phyloP scores from a whole-genome alignment of 768 basidiomycete species.

The Phylloporus sp. region DNA sequence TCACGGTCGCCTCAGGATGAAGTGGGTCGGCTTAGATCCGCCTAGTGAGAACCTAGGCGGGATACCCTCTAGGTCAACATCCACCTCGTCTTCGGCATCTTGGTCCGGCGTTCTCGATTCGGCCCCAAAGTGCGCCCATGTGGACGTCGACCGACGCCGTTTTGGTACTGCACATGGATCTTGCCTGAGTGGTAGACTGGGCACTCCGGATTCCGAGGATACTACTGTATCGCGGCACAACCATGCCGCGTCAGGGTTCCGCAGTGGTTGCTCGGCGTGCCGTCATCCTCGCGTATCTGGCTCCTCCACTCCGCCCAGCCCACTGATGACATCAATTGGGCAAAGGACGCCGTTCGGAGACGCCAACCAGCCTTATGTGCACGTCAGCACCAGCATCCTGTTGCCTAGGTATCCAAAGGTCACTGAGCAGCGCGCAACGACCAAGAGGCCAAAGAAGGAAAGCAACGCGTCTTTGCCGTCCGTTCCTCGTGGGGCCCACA shows the following conservation, averaged over 20 bases:
- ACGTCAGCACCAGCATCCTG: background rate
- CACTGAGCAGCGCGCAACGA: background rate
- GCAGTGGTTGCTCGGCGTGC: slow-evolving; percentile 28
- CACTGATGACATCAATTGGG: background rate
- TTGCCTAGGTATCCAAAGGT: background rate
- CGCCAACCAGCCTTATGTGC: background rate
- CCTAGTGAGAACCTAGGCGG: background rate
- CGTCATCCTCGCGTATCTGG: slow-evolving; percentile 17
- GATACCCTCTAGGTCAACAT: background rate
- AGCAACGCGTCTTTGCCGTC: slow-evolving; percentile 1
- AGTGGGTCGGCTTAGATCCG: slow-evolving; percentile 14
- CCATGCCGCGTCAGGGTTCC: slow-evolving; percentile 18
- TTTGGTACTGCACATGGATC: background rate
- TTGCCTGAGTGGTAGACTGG: background rate
- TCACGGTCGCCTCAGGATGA: slow-evolving; percentile 12
- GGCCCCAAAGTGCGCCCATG: background rate
- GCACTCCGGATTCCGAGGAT: slow-evolving; percentile 16
- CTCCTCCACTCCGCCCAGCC: slow-evolving; percentile 12
- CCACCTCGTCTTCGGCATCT: slow-evolving; percentile 3
- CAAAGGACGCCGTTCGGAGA: background rate
- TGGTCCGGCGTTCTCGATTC: slow-evolving; percentile 2
- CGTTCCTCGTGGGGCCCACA: background rate
- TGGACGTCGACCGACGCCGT: background rate
- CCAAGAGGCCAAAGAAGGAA: slow-evolving; percentile 8
- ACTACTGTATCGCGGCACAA: slow-evolving; percentile 5